These are phyloP conservation scores for Oryza longistaminata DNA, from an alignment of 176 grass and related monocot genomes.

Conservation along the genomic window DNA sequence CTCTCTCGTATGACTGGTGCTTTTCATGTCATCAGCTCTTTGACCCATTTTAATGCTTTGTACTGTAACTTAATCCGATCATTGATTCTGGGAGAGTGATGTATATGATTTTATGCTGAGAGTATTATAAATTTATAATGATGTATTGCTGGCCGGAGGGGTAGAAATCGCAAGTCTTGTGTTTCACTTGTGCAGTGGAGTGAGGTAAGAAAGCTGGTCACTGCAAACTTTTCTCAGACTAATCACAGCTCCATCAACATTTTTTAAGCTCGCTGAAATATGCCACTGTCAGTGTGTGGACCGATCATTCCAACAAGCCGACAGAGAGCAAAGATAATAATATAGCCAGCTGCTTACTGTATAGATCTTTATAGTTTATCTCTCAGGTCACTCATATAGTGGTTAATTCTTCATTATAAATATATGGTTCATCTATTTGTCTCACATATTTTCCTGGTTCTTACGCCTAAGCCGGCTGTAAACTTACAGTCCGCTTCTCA, in stretches of 20 bases:
- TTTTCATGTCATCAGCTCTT: not conserved
- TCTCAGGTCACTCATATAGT: no score
- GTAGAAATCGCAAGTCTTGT: no score
- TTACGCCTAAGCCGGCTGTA: no score
- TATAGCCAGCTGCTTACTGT: no score
- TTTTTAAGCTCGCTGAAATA: not conserved
- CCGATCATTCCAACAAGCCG: not conserved
- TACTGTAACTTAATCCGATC: no score
- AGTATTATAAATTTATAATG: not conserved
- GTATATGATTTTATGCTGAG: not conserved
- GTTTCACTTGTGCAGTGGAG: not conserved
- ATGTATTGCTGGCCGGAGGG: no score
- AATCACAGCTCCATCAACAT: not conserved
- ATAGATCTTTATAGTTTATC: no score
- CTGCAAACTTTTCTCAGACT: no score
- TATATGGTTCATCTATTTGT: no score
- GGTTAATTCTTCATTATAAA: no score
- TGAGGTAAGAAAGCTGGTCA: not conserved
- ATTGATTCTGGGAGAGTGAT: not conserved
- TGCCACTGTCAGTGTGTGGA: not conserved
- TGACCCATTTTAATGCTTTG: not conserved
- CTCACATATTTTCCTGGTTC: no score
- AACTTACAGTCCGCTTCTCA: no score
- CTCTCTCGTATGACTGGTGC: not conserved
- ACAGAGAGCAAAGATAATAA: not conserved